A percentile compares a stretch with the other conserved stretches of the same genome.
Conservation (phyloP, 2,329 filamentous ascomycete species). For the Alternaria rosae region DNA sequence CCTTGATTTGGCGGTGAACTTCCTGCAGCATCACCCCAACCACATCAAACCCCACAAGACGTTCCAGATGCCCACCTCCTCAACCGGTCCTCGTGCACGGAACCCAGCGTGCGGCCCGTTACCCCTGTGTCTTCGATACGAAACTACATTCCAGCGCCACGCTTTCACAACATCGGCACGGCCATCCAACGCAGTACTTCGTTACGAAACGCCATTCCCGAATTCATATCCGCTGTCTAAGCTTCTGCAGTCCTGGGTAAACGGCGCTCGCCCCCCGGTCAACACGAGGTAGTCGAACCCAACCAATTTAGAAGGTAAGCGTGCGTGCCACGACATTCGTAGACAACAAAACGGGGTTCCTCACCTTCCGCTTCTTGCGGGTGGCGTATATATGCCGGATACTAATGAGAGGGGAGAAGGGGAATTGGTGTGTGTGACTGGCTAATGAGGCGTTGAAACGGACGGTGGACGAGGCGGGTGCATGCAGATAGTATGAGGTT, state of each 20-base stretch:
- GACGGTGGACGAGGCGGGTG: neutral
- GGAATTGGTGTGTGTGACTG: neutral
- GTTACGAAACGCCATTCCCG: too few species aligned
- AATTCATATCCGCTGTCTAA: too few species aligned
- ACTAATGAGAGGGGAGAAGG: neutral
- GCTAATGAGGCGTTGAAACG: neutral
- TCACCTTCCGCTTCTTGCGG: neutral
- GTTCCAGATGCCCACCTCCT: neutral
- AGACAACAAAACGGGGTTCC: neutral
- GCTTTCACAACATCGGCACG: neutral
- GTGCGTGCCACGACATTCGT: neutral
- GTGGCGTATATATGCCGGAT: neutral
- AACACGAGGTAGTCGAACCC: neutral
- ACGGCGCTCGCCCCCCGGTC: neutral
- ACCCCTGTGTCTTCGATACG: neutral
- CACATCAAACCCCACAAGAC: too few species aligned
- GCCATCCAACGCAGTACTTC: too few species aligned
- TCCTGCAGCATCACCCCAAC: neutral
- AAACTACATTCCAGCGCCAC: neutral
- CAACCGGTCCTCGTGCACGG: neutral
- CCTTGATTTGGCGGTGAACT: neutral
- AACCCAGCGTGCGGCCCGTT: neutral
- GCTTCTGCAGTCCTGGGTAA: too few species aligned
- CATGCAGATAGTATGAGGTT: neutral
- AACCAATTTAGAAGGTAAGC: too few species aligned